These are phyloP conservation scores for Claviceps citrina DNA, from an alignment of 2,329 filamentous ascomycete genomes.

Conservation along the genomic window DNA sequence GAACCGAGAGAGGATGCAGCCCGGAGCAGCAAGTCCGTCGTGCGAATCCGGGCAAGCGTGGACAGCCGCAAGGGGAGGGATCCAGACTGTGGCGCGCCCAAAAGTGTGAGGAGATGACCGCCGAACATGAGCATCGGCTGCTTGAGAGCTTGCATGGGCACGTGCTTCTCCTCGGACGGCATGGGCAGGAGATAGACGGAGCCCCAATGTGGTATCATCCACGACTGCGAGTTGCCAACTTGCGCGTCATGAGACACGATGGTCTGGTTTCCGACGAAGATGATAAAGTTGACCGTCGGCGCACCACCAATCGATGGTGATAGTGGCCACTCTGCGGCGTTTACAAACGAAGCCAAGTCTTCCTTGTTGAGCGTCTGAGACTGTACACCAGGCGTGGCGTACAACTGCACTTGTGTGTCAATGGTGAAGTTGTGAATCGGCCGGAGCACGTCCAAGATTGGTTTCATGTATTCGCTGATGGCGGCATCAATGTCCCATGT, in stretches of 20 bases:
- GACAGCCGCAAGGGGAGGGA: slow-evolving; percentile 76
- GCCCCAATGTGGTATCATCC: slow-evolving; percentile 95
- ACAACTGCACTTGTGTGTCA: slow-evolving; percentile 90
- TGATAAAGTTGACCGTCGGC: slow-evolving; percentile 88
- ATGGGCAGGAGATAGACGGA: slow-evolving; percentile 45
- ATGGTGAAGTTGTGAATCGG: slow-evolving; percentile 90
- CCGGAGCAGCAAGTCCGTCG: slow-evolving; percentile 70
- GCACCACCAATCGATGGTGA: slow-evolving; percentile 86
- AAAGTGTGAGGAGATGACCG: slow-evolving; percentile 71
- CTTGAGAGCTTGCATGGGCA: slow-evolving; percentile 52
- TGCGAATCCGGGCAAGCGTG: slow-evolving; percentile 70
- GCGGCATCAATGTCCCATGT: slow-evolving; percentile 84
- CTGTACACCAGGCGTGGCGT: slow-evolving; percentile 55
- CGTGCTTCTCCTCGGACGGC: slow-evolving; percentile 28
- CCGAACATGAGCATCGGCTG: slow-evolving; percentile 81
- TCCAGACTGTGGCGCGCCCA: slow-evolving; percentile 70
- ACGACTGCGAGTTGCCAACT: slow-evolving; percentile 43
- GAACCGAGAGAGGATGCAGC: slow-evolving; percentile 91
- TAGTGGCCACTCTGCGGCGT: slow-evolving; percentile 92
- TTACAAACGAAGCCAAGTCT: slow-evolving; percentile 87
- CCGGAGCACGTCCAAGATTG: slow-evolving; percentile 62
- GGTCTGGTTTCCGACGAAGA: slow-evolving; percentile 71
- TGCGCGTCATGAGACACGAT: slow-evolving; percentile 35
- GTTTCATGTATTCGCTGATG: slow-evolving; percentile 64
- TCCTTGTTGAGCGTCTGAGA: slow-evolving; percentile 59